Percentiles rank a stretch among this genome's conserved stretches.
These are phyloP conservation scores for Baorangia bicolor DNA, from an alignment of 768 basidiomycete species.

Conservation along the genomic window DNA sequence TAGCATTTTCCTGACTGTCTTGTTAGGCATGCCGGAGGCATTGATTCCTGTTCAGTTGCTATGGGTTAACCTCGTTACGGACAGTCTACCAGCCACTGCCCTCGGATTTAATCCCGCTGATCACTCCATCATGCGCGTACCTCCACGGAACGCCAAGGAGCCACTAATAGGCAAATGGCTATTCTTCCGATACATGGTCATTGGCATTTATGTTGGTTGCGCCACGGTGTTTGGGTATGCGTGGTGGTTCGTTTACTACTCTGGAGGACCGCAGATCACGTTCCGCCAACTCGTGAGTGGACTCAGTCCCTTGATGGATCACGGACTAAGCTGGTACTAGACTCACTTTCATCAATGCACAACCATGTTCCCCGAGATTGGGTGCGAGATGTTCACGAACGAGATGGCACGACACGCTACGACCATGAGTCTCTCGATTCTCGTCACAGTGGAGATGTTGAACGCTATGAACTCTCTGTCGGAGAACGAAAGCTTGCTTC, in stretches of 20 bases:
- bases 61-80: constrained; percentile 98
- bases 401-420: constrained; percentile 83
- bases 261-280: constrained; percentile 87
- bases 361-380: constrained; percentile 79
- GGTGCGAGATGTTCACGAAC: constrained; percentile 95
- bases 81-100: constrained; percentile 94
- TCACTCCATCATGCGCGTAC: constrained; percentile 94
- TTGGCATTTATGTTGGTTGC: constrained; percentile 91
- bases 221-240: constrained; percentile 98
- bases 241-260: constrained; percentile 98
- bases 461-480: constrained; percentile 98
- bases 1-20: constrained; percentile 94
- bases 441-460: constrained; percentile 97
- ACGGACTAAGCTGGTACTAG: constrained; percentile 38
- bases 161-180: constrained; percentile 92
- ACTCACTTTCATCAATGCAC: constrained; percentile 96
- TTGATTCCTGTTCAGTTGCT: constrained; percentile 96
- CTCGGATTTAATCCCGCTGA: constrained; percentile 98
- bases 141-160: constrained; percentile 86
- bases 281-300: constrained; percentile 85
- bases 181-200: constrained; percentile 93
- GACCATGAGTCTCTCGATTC: constrained; percentile 93
- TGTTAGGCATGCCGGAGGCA: constrained; percentile 99
- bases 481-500: constrained; percentile 91
- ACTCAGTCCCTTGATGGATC: not conserved